Evolutionary conservation across 768 basidiomycete species (phyloP), one percentile per base, ranked within the genome.

Genomic region (Naematelia encephala): DNA sequence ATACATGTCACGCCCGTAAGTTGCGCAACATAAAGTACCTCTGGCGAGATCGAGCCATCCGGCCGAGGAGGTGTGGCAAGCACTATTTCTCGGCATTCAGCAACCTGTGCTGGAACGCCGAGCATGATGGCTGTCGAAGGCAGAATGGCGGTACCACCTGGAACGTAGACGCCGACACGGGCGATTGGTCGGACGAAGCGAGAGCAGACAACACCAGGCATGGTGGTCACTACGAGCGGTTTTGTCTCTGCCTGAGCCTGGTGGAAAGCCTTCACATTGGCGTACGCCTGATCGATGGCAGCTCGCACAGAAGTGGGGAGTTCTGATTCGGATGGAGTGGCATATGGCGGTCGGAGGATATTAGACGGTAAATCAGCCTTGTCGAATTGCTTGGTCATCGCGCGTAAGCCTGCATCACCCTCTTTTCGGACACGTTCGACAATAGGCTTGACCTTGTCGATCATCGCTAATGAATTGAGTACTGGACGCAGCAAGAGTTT

Each of bases 41-140:
- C 96, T 1, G 94, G 91, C 3, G 91, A 91, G 70, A 99, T 86
- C 67, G 84, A 88, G 11, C 94, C 96, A 76, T 98, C 92, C 13
- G 87, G 78, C 43, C 92, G 83, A 1, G 96, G 94, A n/a, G 96
- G 96, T 2, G 96, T 97, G 3, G 96, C 92, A 60, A 99, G 82
- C 39, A 97, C 89, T 62, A 98, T 87, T 68, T 89, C 84, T 61
- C 84, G 85, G 80, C 94, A 98, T 1, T 91, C 91, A 1, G 96
- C 96, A 10, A 97, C 96, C 75, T 96, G 92, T 1, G 96, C 96
- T 14, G 96, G 96, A 26, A 97, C 87, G 59, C 94, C 94, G 19
- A 99, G 85, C 93, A 97, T 97, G 68, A 99, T 83, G 2, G 96
- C 94, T 19, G 96, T 98, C 3, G 90, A 93, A 12, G 96, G 96